Percentiles rank a stretch among this genome's conserved stretches.
phyloP scores from a whole-genome alignment of 1,284 basidiomycete species.

The Trametes polyzona region DNA sequence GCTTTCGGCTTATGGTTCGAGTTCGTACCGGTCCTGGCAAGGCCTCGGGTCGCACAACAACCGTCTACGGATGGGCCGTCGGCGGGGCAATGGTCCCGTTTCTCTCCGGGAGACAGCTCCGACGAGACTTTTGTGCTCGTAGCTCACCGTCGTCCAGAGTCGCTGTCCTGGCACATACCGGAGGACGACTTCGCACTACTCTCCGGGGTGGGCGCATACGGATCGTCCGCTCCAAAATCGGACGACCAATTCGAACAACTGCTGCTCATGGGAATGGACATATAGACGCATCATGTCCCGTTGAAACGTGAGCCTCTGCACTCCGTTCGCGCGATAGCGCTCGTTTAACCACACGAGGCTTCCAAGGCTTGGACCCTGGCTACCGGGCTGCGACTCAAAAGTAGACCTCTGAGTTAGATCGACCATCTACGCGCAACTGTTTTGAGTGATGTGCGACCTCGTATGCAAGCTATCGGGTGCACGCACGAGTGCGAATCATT shows the following conservation, averaged over 20 bases:
- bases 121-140: slow-evolving; percentile 63
- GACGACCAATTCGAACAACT: slow-evolving; percentile 74
- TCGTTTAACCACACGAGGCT: neutral
- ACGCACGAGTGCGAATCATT: too few relatives aligned
- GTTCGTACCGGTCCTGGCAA: slow-evolving; percentile 62
- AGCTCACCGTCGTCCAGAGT: slow-evolving; percentile 59
- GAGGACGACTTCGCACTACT: slow-evolving; percentile 56
- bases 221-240: slow-evolving; percentile 46
- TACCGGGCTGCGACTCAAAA: too few relatives aligned
- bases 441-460: too few relatives aligned
- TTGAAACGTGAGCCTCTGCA: too few relatives aligned
- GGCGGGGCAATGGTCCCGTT: slow-evolving; percentile 27
- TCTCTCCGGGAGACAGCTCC: slow-evolving; percentile 35
- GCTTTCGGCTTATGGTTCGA: slow-evolving; percentile 84
- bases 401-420: too few relatives aligned
- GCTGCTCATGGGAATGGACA: slow-evolving; percentile 51
- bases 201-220: slow-evolving; percentile 54
- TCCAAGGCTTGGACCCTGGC: too few relatives aligned
- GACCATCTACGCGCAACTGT: too few relatives aligned
- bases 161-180: slow-evolving; percentile 59
- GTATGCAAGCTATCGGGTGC: too few relatives aligned
- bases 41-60: slow-evolving; percentile 3
- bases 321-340: too few relatives aligned
- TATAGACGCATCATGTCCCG: neutral
- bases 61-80: neutral